These are phyloP conservation scores for Silene coronaria DNA, from an alignment of 179 eudicot species.

Conservation along the genomic window DNA sequence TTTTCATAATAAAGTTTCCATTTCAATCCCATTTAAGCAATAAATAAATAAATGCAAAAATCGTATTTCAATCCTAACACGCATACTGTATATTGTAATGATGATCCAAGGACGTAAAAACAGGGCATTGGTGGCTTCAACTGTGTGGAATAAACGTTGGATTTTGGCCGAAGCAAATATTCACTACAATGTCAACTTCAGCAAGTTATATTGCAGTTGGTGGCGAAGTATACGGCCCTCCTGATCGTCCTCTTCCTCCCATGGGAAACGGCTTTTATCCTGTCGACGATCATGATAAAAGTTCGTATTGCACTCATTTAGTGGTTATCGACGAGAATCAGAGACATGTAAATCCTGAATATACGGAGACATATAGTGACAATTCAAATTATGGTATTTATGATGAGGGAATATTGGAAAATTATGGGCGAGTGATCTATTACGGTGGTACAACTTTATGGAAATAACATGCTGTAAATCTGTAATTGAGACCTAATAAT, in stretches of 20 bases:
- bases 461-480: neutral
- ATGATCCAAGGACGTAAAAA: neutral
- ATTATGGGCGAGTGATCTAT: too few relatives aligned
- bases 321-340: neutral
- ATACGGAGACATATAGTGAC: neutral
- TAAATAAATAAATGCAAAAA: too few relatives aligned
- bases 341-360: neutral
- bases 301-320: neutral
- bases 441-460: neutral
- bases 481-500: too few relatives aligned
- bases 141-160: neutral
- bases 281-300: neutral
- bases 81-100: too few relatives aligned
- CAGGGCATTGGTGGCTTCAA: neutral
- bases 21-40: too few relatives aligned
- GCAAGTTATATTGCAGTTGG: constrained; percentile 10
- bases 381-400: neutral
- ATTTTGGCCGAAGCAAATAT: constrained; percentile 19
- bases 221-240: constrained; percentile 9
- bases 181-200: too few relatives aligned
- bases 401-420: neutral
- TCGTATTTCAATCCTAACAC: too few relatives aligned
- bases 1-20: too few relatives aligned
- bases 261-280: constrained; percentile 19
- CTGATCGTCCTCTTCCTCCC: constrained; percentile 4